phyloP scores from a whole-genome alignment of 164 flowering plant genomes.

The Warburgia ugandensis region DNA sequence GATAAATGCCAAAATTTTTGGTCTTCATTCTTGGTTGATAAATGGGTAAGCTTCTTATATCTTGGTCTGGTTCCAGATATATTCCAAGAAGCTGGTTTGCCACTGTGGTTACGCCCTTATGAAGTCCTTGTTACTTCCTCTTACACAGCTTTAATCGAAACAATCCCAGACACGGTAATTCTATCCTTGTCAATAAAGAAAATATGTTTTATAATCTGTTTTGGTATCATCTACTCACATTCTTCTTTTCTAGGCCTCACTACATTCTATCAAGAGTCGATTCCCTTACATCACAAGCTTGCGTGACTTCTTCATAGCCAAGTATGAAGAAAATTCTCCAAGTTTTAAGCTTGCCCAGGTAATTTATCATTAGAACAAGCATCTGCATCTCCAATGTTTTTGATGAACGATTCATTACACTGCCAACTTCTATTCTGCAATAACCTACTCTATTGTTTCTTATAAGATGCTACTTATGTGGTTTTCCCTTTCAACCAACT shows the following conservation, averaged over 20 bases:
- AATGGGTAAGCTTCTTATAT: constrained; percentile 4
- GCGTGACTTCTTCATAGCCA: constrained; percentile 85
- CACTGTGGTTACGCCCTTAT: constrained; percentile 97
- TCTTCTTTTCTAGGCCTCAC: constrained; percentile 57
- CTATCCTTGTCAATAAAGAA: neutral
- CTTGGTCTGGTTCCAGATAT: constrained; percentile 53
- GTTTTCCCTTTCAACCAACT: too few relatives aligned
- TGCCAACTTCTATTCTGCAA: too few relatives aligned
- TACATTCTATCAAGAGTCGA: constrained; percentile 96
- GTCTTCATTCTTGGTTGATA: neutral
- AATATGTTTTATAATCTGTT: constrained; percentile 4
- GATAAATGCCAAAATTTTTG: neutral
- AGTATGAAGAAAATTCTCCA: constrained; percentile 91
- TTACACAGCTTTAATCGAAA: constrained; percentile 98
- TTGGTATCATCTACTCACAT: neutral
- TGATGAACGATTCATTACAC: too few relatives aligned
- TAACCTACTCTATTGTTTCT: too few relatives aligned
- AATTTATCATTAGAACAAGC: too few relatives aligned
- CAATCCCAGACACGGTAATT: constrained; percentile 95
- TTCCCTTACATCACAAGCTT: constrained; percentile 73
- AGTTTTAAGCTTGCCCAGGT: constrained; percentile 99
- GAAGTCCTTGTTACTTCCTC: constrained; percentile 96
- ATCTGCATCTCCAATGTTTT: too few relatives aligned
- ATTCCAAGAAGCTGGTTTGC: constrained; percentile 99
- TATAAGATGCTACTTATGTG: too few relatives aligned